These are phyloP conservation scores for Sarocladium brachiariae DNA, from an alignment of 2,329 filamentous ascomycete genomes.

Conservation along the genomic window DNA sequence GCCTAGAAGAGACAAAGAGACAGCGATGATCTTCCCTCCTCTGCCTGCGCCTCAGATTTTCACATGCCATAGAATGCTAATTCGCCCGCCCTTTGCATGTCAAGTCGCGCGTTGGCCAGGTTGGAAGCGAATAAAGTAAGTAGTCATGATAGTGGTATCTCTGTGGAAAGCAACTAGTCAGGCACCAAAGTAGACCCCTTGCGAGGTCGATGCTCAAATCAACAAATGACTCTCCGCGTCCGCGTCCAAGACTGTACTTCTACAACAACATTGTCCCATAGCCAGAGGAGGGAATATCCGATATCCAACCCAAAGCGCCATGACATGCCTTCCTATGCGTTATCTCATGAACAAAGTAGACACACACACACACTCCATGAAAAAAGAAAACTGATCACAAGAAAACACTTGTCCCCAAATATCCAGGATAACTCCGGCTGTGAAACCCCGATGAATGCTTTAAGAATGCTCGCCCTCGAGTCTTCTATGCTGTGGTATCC, in stretches of 20 bases:
- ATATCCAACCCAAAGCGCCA: constrained; percentile 4
- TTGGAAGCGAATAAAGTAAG: background rate
- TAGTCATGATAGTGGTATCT: constrained; percentile 9
- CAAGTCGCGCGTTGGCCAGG: no score
- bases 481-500: constrained; percentile 9
- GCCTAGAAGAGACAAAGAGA: no score
- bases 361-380: no score
- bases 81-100: no score
- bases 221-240: background rate
- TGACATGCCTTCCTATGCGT: constrained; percentile 8
- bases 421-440: constrained; percentile 7
- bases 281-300: background rate
- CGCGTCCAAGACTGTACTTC: constrained; percentile 6
- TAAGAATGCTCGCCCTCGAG: constrained; percentile 5
- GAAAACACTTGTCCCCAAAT: background rate
- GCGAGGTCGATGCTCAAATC: background rate
- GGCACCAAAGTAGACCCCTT: constrained; percentile 5
- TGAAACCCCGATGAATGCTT: background rate
- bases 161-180: background rate
- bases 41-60: no score
- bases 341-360: constrained; percentile 5
- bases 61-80: background rate
- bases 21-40: no score
- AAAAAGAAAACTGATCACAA: background rate
- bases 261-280: constrained; percentile 4